A percentile compares a stretch with the other conserved stretches of the same genome.
These are phyloP conservation scores for Hygrocybe coccinea DNA, from an alignment of 768 basidiomycete genomes.

Conservation along the genomic window DNA sequence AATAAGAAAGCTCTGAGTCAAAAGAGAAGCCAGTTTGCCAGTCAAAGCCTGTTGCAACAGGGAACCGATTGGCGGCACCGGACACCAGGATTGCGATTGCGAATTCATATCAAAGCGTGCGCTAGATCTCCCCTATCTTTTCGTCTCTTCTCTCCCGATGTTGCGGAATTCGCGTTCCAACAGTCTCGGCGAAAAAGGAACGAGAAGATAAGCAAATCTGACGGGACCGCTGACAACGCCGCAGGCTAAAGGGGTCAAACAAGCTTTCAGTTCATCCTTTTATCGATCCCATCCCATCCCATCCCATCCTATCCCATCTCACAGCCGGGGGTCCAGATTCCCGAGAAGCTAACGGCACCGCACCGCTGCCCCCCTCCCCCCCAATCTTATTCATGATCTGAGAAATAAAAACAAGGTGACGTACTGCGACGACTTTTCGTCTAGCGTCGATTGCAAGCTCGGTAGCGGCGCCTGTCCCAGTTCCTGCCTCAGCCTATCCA, in stretches of 20 bases:
- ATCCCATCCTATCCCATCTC: too few relatives aligned
- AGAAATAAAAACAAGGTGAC: slow-evolving; percentile 14
- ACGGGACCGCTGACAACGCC: neutral
- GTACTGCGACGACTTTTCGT: slow-evolving; percentile 60
- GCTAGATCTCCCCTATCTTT: too few relatives aligned
- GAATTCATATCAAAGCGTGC: too few relatives aligned
- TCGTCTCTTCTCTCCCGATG: too few relatives aligned
- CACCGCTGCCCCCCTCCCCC: too few relatives aligned
- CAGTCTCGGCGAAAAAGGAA: slow-evolving; percentile 8
- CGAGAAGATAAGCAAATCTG: neutral
- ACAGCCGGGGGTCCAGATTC: too few relatives aligned
- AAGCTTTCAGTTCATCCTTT: too few relatives aligned
- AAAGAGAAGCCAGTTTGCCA: too few relatives aligned
- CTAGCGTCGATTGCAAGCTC: slow-evolving; percentile 64
- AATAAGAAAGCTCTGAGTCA: too few relatives aligned
- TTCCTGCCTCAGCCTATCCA: slow-evolving; percentile 69
- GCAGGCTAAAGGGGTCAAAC: neutral
- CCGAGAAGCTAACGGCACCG: too few relatives aligned
- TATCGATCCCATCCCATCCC: too few relatives aligned
- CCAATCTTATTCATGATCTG: neutral
- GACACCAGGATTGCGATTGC: neutral
- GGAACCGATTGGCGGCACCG: slow-evolving; percentile 1
- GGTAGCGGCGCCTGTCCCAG: slow-evolving; percentile 73
- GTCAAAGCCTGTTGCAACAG: too few relatives aligned
- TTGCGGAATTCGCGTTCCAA: slow-evolving; percentile 5